These are phyloP conservation scores for Thalassiosira mediterranea DNA, from an alignment of 352 stramenopile species.

Conservation along the genomic window DNA sequence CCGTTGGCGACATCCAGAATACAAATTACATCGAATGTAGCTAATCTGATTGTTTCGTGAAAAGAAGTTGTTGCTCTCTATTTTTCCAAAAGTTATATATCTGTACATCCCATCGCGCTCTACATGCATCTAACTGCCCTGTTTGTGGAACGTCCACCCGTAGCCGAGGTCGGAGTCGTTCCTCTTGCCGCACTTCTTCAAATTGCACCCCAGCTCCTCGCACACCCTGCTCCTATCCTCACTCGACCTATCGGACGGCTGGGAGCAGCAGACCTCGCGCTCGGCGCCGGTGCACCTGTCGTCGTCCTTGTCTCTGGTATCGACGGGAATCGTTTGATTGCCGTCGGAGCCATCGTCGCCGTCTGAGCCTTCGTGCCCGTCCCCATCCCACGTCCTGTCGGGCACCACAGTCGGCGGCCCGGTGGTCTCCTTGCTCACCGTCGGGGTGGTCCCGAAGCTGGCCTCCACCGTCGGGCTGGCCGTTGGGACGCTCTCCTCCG, in stretches of 20 bases:
- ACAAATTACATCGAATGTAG: too few species aligned
- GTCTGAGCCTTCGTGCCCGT: background rate
- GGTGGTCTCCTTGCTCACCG: conserved; percentile 8
- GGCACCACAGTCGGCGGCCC: background rate
- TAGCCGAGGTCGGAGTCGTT: too few species aligned
- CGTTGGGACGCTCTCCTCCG: background rate
- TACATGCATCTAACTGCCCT: too few species aligned
- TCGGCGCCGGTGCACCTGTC: too few species aligned
- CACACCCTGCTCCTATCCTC: background rate
- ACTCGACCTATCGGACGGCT: background rate
- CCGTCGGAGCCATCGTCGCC: background rate
- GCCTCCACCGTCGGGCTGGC: background rate
- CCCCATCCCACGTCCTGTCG: background rate
- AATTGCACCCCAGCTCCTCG: background rate
- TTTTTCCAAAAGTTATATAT: too few species aligned
- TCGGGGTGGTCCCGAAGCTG: background rate
- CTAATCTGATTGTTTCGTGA: too few species aligned
- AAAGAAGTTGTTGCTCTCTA: too few species aligned
- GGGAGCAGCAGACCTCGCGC: background rate
- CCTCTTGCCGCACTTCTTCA: background rate
- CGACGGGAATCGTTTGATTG: background rate
- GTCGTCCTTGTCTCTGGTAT: background rate
- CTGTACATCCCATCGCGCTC: too few species aligned
- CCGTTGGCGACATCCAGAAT: too few species aligned
- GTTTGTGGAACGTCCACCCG: too few species aligned